Evolutionary conservation across 495 filamentous ascomycete species (phyloP), one percentile per base, ranked within the genome.

Genomic region (Parathielavia hyrcaniae): DNA sequence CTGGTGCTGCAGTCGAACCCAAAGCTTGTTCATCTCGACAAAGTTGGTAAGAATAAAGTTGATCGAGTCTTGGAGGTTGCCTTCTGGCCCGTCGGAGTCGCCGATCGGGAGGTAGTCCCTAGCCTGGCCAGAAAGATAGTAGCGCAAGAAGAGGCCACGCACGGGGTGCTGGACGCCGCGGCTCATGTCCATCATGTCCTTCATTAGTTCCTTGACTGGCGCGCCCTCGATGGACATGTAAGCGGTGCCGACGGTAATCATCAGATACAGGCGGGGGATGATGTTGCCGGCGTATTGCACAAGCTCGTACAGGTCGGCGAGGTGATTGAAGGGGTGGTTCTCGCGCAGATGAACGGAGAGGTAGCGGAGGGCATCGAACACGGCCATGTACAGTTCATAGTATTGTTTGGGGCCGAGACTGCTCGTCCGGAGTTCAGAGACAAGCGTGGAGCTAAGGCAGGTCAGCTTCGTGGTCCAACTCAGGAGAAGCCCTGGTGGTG

Each of bases 161-260:
- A 96, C 89, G 2, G 93, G 93, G 67, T 98, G 95, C 67, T 98
- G 93, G 32, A 98, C 90, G 48, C 93, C 93, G 60, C 93, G 83
- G 72, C 89, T 96, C 93, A 98, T 98, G 75, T 98, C 93, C 93
- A 98, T 98, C 93, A 98, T 98, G 69, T 98, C 93, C 73, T 98
- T 98, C 93, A 98, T 98, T 55, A 98, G 91, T 75, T 98, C 93
- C 75, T 98, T 98, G 61, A 98, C 92, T 5, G 93, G 93, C 46
- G 93, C 95, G 82, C 96, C 93, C 69, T 93, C 88, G 63, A 98
- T 92, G 11, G 89, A 85, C 93, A 98, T 98, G 75, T 98, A 98
- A 35, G 96, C 93, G 5, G 93, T 98, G 36, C 93, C 93, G 22
- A 98, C 93, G 0, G 93, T 97, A 65, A 98, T 90, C 93, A 98